Conservation (phyloP, 352 stramenopile genomes). For the Saprolegnia diclina region DNA sequence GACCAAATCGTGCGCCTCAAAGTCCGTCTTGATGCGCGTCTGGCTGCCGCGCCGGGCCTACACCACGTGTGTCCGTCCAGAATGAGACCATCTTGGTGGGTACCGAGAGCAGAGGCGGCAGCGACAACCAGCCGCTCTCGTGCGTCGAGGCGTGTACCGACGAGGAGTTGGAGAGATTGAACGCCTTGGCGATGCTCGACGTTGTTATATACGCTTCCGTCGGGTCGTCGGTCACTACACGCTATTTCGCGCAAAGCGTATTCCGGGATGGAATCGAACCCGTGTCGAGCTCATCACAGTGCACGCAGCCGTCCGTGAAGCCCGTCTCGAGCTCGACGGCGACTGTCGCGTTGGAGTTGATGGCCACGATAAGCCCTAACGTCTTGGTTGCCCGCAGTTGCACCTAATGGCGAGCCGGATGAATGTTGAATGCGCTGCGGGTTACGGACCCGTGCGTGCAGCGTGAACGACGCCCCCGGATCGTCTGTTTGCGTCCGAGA, state of each 20-base stretch:
- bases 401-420: neutral
- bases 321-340: slow-evolving; percentile 14
- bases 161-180: neutral
- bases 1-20: slow-evolving; percentile 4
- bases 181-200: slow-evolving; percentile 3
- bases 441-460: no score
- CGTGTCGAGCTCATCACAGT: neutral
- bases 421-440: no score
- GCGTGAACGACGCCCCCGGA: no score
- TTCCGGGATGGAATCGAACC: neutral
- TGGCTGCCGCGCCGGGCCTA: neutral
- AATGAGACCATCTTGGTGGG: no score
- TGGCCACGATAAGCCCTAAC: neutral
- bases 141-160: neutral
- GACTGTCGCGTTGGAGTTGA: slow-evolving; percentile 16
- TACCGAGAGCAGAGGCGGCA: neutral
- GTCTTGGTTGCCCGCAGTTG: neutral
- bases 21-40: neutral
- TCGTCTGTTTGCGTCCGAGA: no score
- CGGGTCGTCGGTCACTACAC: neutral
- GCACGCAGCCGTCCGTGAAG: neutral
- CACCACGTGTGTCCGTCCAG: no score
- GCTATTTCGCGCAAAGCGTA: neutral
- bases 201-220: neutral
- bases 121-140: neutral